phyloP scores from a whole-genome alignment of 352 stramenopile species.

The Phytophthora fragariae region DNA sequence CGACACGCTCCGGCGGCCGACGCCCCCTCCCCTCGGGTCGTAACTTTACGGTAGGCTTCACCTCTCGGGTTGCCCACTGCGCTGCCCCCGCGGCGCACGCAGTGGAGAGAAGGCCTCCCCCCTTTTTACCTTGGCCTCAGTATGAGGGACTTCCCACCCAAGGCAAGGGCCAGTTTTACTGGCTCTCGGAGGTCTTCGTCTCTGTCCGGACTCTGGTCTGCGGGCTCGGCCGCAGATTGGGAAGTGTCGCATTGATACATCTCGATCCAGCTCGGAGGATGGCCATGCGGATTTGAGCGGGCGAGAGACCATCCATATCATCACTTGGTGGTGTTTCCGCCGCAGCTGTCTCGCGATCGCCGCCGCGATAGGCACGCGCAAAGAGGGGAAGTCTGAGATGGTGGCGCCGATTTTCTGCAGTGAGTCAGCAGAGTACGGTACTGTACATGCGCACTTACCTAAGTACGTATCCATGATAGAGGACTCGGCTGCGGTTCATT shows the following conservation, averaged over 20 bases:
- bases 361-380: constrained; percentile 21
- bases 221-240: no score
- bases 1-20: no score
- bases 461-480: not conserved
- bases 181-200: no score
- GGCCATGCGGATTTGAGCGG: constrained; percentile 20
- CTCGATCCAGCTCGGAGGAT: constrained; percentile 35
- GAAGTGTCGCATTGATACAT: constrained; percentile 47
- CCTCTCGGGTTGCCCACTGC: no score
- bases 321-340: constrained; percentile 39
- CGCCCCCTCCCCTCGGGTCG: no score
- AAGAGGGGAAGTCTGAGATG: constrained; percentile 13
- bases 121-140: no score
- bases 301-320: constrained; percentile 32
- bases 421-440: not conserved
- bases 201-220: no score
- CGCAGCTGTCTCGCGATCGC: constrained; percentile 12
- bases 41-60: no score
- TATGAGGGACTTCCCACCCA: no score
- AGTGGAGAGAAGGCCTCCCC: no score
- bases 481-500: not conserved
- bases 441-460: not conserved
- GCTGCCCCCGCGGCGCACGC: no score
- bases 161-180: no score
- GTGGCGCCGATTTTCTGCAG: constrained; percentile 20